A percentile compares a stretch with the other conserved stretches of the same genome.
Evolutionary conservation across 1,284 basidiomycete species (phyloP).

Genomic region (Pseudozyma flocculosa): DNA sequence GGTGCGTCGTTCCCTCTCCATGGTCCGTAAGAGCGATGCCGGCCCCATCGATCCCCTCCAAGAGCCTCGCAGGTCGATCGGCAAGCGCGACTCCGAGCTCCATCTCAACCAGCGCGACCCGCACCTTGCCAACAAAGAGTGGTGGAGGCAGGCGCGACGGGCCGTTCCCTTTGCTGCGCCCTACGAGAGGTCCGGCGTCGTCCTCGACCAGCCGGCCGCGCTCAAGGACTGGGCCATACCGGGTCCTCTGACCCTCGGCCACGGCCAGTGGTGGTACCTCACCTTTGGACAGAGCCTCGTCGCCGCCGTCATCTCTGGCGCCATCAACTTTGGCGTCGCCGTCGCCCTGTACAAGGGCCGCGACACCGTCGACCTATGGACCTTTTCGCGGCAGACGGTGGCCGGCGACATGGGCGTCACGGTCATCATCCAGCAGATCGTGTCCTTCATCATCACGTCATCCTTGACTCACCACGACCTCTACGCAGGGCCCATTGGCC

Average conservation of each 20-base stretch:
- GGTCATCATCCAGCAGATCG: constrained; percentile 49
- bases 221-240: constrained; percentile 27
- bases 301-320: constrained; percentile 37
- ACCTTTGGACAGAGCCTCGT: constrained; percentile 19
- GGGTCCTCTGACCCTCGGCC: constrained; percentile 24
- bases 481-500: constrained; percentile 33
- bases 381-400: constrained; percentile 41
- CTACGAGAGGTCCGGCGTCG: constrained; percentile 26
- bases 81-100: constrained; percentile 25
- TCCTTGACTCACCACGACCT: constrained; percentile 44
- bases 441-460: constrained; percentile 52
- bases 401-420: constrained; percentile 56
- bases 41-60: constrained; percentile 27
- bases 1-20: constrained; percentile 10
- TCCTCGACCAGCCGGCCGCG: constrained; percentile 19
- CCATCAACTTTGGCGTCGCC: constrained; percentile 54
- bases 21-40: constrained; percentile 1
- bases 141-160: constrained; percentile 5
- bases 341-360: constrained; percentile 38
- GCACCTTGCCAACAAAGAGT: constrained; percentile 4
- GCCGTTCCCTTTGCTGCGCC: constrained; percentile 36
- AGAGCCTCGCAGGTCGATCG: constrained; percentile 33
- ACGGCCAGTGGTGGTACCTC: constrained; percentile 36
- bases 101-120: constrained; percentile 18
- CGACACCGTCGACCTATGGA: constrained; percentile 42